Conservation (phyloP, 495 filamentous ascomycete species). For the Oidiodendron maius region DNA sequence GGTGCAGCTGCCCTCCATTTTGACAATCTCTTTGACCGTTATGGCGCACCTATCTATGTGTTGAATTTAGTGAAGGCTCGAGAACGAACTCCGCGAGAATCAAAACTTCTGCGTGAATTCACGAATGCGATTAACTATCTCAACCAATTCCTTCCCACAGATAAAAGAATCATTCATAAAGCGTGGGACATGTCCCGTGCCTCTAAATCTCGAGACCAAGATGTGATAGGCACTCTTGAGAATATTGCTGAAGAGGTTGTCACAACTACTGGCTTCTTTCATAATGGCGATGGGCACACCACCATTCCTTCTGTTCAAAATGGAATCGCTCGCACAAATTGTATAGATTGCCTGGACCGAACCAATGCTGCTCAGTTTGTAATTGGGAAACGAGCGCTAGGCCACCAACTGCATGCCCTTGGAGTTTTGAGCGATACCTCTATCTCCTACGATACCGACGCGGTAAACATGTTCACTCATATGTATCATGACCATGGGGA, state of each 20-base stretch:
- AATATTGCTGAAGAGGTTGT: slow-evolving; percentile 82
- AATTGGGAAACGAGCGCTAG: slow-evolving; percentile 91
- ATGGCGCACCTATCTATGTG: slow-evolving; percentile 85
- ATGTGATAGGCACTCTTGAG: slow-evolving; percentile 90
- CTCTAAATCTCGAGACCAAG: slow-evolving; percentile 87
- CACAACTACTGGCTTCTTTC: slow-evolving; percentile 84
- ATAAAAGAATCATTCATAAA: slow-evolving; percentile 83
- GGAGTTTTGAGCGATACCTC: slow-evolving; percentile 75
- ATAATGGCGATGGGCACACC: slow-evolving; percentile 69
- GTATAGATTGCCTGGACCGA: slow-evolving; percentile 93
- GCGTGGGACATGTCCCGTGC: slow-evolving; percentile 98
- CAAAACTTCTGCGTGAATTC: slow-evolving; percentile 83
- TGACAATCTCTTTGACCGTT: slow-evolving; percentile 90
- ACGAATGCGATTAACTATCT: slow-evolving; percentile 85
- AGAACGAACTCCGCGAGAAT: slow-evolving; percentile 88
- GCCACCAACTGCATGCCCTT: slow-evolving; percentile 86
- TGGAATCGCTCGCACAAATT: slow-evolving; percentile 91
- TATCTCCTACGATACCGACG: slow-evolving; percentile 91
- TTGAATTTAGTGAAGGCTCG: slow-evolving; percentile 91
- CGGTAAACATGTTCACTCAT: slow-evolving; percentile 90
- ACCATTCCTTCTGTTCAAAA: slow-evolving; percentile 72
- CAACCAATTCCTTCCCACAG: slow-evolving; percentile 84
- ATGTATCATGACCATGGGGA: slow-evolving; percentile 98
- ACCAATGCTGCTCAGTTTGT: slow-evolving; percentile 98
- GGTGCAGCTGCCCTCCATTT: slow-evolving; percentile 95